Base-by-base conservation (phyloP, 352 stramenopile genomes). In the Phytophthora fragariaefolia region DNA sequence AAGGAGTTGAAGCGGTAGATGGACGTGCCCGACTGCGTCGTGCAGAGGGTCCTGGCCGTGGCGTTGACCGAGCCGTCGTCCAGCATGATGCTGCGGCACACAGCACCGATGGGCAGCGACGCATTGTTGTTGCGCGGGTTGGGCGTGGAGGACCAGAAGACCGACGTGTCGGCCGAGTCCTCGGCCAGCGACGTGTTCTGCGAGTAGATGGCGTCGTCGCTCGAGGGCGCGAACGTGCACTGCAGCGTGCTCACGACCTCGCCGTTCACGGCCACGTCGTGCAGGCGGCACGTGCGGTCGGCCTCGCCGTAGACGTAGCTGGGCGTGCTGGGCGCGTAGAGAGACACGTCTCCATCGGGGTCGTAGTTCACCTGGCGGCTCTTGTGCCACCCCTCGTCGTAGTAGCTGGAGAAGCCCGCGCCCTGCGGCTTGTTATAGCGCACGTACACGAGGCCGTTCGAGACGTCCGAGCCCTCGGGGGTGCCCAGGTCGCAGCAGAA, bases 41-140 rank as follows among this genome's bases (percentile, higher is more conserved):
- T 48, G 56, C 81, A 90, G n/a, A 59, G 46, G 12, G 54, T 66
- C 45, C 78, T 64, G 1, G 66, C 58, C 1, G 50, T 71, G 4
- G 58, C 26, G 22, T 75, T 66, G 5, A 85, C 73, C 0, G 28
- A 20, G 8, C 77, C 80, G 54, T 83, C 66, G 2, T 73, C 53
- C 30, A 79, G 63, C 77, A 85, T 87, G 42, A 89, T 60, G 28
- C 73, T 82, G 2, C 4, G 61, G 69, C 81, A 92, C 28, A 63
- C 68, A 9, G 80, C 83, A 7, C 79, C 82, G 56, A 87, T 69
- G 4, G 83, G 83, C 61, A 90, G 69, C 69, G 80, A 84, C 17
- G 80, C 81, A 49, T 92, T 92, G 76, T 89, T 92, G 70, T 92
- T 92, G 54, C 72, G 69, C 27, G 80, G 71, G 51, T 83, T 90